Evolutionary conservation across 2,329 filamentous ascomycete species (phyloP).

Genomic region (Fusarium chlamydosporum): DNA sequence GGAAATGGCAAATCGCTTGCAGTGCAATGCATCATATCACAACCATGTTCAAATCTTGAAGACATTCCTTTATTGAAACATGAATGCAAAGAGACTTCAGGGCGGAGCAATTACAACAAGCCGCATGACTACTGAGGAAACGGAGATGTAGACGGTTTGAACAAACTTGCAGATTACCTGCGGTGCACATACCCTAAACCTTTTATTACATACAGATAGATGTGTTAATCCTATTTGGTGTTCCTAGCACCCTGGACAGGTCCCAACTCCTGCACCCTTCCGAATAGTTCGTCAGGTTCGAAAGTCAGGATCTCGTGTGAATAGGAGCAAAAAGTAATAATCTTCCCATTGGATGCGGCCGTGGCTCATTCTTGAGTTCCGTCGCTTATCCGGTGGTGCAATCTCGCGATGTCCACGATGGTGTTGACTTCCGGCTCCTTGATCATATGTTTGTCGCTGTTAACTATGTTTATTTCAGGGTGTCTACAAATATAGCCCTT

Average conservation of each 20-base stretch:
- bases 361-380: conserved; percentile 34
- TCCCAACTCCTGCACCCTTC: not conserved
- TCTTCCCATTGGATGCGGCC: conserved; percentile 9
- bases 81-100: not conserved
- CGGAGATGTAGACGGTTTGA: not conserved
- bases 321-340: not conserved
- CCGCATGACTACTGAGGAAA: not conserved
- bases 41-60: not conserved
- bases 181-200: not conserved
- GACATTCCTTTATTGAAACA: not conserved
- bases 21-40: not conserved
- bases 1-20: not conserved
- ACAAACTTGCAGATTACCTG: not conserved
- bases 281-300: not conserved
- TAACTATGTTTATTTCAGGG: conserved; percentile 15
- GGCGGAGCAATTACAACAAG: not conserved
- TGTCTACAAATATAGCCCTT: conserved; percentile 11
- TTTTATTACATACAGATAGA: too few species aligned
- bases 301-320: not conserved
- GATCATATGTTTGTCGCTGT: conserved; percentile 8
- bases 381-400: conserved; percentile 30
- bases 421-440: conserved; percentile 17
- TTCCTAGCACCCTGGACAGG: not conserved
- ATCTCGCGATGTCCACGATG: conserved; percentile 33
- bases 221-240: not conserved